Evolutionary conservation across 2,329 filamentous ascomycete species (phyloP), one percentile per base, ranked within the genome.

Genomic region (Neonectria faginata): DNA sequence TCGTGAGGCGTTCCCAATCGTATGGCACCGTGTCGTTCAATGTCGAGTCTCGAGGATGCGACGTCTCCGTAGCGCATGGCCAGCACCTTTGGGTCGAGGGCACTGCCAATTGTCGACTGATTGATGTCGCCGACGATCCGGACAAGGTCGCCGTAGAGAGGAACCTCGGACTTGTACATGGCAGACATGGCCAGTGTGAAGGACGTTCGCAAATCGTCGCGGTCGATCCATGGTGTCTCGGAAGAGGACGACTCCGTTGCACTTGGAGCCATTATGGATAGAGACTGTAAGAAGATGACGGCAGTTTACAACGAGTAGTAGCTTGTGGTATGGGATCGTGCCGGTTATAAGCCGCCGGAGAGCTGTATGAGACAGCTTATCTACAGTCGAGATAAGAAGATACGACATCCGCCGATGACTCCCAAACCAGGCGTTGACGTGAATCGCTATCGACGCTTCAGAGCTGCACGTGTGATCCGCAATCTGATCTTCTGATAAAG

Each of bases 11-110:
- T 83, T 4, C 83, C 83, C 2, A 85, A 76, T 0, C 83, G 77
- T 31, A 85, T 84, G 18, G 83, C 83, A 5, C 83, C 83, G 58
- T 85, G 83, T 22, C 78, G 69, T 39, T 75, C 74, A 3, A 76
- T 52, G 22, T 71, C 66, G 8, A 71, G 57, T 8, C 70, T 44
- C 4, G 65, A 65, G 5, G 60, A 60, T 0, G 59, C 55, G 18
- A 66, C 62, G 31, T 71, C 62, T 3, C 67, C 66, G 25, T 64
- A 68, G 36, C 66, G 66, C 66, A 70, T 67, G 12, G 68, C 61
- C 1, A 66, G 50, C 9, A 66, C 59, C 9, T 63, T 67, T 9
- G 67, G 66, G 8, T 69, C 69, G 3, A 69, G 57, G 20, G 57
- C 64, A 25, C 44, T 60, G 36, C 61, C 57, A 31, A 62, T 27